Percentiles rank a stretch among this genome's conserved stretches.
Evolutionary conservation across 805 yeast genomes (phyloP).

Genomic region (Wickerhamiella lipophila): DNA sequence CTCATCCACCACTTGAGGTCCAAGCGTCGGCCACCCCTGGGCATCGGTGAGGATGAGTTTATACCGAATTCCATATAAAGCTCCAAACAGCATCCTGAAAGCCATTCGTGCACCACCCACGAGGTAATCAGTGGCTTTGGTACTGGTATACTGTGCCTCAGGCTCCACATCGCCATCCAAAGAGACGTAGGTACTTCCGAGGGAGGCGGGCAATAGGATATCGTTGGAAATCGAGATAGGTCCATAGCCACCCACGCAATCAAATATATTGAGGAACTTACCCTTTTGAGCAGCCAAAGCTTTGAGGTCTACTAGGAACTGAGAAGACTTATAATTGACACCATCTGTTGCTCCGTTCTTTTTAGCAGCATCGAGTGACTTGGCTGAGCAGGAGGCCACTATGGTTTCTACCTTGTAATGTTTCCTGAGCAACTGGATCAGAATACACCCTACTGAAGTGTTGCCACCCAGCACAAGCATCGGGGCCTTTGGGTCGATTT

Average conservation of each 20-base stretch:
- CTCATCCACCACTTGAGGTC: constrained; percentile 36
- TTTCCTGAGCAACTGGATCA: constrained; percentile 45
- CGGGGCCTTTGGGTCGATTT: constrained; percentile 23
- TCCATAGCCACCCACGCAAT: constrained; percentile 48
- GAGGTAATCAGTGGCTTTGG: not conserved
- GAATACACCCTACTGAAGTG: constrained; percentile 53
- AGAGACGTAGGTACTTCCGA: constrained; percentile 32
- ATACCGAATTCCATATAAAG: constrained; percentile 26
- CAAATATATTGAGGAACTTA: constrained; percentile 47
- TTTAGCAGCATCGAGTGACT: constrained; percentile 35
- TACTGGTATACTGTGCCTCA: constrained; percentile 11
- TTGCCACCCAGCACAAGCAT: constrained; percentile 64
- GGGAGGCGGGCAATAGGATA: constrained; percentile 34
- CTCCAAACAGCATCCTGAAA: constrained; percentile 24
- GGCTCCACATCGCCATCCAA: constrained; percentile 41
- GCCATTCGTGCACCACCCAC: constrained; percentile 18
- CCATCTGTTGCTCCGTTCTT: constrained; percentile 45
- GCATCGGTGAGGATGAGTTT: constrained; percentile 9
- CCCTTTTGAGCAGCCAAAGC: not conserved
- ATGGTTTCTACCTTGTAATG: constrained; percentile 36
- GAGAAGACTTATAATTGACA: constrained; percentile 22
- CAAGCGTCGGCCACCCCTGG: constrained; percentile 31
- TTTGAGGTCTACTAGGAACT: constrained; percentile 3
- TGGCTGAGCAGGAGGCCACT: constrained; percentile 43
- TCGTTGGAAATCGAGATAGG: constrained; percentile 34